Percentiles rank a stretch among this genome's conserved stretches.
Evolutionary conservation across 257 asterid species (phyloP).

Genomic region (Solanum chilense): DNA sequence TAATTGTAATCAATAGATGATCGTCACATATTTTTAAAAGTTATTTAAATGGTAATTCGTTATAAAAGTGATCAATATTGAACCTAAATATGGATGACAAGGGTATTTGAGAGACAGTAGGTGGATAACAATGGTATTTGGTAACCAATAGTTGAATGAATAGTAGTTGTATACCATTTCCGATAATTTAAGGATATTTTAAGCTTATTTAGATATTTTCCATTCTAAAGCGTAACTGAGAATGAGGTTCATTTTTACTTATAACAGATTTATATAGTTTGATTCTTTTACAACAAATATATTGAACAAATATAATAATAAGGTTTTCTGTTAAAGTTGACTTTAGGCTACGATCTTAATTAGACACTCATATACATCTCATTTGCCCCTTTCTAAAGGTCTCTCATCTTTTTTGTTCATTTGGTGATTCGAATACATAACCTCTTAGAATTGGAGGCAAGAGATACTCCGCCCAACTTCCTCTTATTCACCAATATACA

Average conservation of each 20-base stretch:
- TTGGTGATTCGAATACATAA: no score
- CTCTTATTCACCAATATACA: not conserved
- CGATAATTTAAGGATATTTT: no score
- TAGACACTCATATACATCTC: not conserved
- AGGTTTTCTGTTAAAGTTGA: not conserved
- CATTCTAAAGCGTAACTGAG: not conserved
- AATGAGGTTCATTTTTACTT: no score
- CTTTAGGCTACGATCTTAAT: not conserved
- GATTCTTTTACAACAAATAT: not conserved
- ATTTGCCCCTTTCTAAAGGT: not conserved
- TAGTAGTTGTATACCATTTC: no score
- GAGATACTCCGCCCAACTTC: not conserved
- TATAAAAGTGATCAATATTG: no score
- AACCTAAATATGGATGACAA: no score
- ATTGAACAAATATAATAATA: not conserved
- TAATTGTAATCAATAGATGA: not conserved
- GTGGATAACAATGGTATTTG: not conserved
- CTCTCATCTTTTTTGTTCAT: not conserved
- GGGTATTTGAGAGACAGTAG: no score
- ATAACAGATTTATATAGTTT: not conserved
- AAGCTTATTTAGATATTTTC: no score
- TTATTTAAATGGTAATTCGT: not conserved
- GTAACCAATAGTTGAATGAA: fast-evolving
- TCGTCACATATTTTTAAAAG: not conserved
- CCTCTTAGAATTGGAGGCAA: not conserved